phyloP scores from a whole-genome alignment of 2,329 filamentous ascomycete genomes.

The Epichloe aotearoae region DNA sequence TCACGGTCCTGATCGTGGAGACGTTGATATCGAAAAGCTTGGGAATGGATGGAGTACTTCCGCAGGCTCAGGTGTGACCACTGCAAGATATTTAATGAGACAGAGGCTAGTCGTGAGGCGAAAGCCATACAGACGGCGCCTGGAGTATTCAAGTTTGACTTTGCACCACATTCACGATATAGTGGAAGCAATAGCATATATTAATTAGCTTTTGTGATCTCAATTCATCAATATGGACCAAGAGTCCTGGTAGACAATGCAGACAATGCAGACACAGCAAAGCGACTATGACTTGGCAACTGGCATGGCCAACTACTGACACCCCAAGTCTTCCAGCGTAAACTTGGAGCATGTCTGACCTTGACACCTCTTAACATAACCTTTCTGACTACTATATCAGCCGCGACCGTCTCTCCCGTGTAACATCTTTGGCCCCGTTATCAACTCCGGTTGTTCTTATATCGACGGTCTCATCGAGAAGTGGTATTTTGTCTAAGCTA shows the following conservation, averaged over 20 bases:
- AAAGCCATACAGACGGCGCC: not conserved
- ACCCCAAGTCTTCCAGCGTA: not conserved
- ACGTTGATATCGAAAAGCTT: not conserved
- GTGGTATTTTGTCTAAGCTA: conserved; percentile 41
- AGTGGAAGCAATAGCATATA: not conserved
- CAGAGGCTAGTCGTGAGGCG: not conserved
- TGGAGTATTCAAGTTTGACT: not conserved
- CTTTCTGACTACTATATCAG: not conserved
- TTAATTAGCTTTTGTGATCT: not conserved
- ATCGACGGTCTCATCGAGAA: conserved; percentile 33
- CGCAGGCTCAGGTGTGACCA: not conserved
- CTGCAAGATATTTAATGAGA: not conserved
- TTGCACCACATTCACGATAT: not conserved
- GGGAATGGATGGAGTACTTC: not conserved
- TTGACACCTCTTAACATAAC: not conserved
- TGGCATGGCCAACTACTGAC: not conserved
- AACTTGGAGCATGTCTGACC: not conserved
- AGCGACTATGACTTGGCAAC: not conserved
- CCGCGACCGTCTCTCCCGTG: conserved; percentile 32
- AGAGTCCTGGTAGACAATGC: not conserved
- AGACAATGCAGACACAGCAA: not conserved
- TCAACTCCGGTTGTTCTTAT: conserved; percentile 29
- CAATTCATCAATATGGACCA: not conserved
- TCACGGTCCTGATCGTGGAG: not conserved
- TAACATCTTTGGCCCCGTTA: conserved; percentile 28